phyloP scores from a whole-genome alignment of 257 asterid species.

The Solanum dulcamara region DNA sequence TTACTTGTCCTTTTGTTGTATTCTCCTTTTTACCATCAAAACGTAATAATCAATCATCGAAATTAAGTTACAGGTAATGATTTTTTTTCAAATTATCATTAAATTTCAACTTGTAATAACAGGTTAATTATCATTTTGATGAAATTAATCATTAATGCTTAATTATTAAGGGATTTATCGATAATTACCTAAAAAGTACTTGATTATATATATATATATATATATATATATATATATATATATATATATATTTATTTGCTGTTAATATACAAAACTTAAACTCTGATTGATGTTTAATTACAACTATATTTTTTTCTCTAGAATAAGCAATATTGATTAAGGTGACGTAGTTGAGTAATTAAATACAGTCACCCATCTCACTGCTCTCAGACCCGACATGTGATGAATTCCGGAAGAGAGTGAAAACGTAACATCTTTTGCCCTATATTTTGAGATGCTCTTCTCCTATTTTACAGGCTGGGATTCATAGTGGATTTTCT shows the following conservation, averaged over 20 bases:
- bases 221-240: neutral
- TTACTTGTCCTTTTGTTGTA: neutral
- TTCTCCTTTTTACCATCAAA: neutral
- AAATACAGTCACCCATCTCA: no score
- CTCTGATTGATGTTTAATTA: neutral
- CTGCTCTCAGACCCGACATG: no score
- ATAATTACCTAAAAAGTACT: neutral
- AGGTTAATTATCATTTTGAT: neutral
- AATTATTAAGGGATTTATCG: neutral
- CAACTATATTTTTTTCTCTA: neutral
- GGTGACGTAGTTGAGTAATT: neutral
- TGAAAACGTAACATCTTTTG: no score
- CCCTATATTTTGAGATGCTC: no score
- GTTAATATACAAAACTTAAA: neutral
- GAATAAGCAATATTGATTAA: neutral
- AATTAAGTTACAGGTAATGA: neutral
- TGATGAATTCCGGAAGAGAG: no score
- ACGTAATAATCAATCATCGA: neutral
- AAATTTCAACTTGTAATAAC: neutral
- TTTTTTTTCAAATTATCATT: neutral
- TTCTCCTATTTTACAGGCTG: conserved; percentile 41
- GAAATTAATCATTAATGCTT: neutral
- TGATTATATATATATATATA: neutral
- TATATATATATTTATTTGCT: neutral
- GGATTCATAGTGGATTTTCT: conserved; percentile 93